Evolutionary conservation across 805 yeast species (phyloP).

Genomic region (Zygotorulaspora danielsina): DNA sequence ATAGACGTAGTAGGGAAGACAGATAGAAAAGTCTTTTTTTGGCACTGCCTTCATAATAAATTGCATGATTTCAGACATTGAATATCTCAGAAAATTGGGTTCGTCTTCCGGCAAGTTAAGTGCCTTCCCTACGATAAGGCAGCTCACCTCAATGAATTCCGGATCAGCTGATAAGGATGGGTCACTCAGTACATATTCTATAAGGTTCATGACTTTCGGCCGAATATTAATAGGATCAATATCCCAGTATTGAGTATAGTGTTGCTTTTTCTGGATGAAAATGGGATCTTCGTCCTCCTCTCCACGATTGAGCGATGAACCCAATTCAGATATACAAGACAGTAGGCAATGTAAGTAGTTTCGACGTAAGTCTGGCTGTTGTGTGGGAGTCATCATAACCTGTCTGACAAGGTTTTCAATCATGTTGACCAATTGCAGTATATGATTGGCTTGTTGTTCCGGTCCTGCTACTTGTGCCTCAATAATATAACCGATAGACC

Average conservation of each 20-base stretch:
- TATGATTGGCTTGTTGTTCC: constrained; percentile 38
- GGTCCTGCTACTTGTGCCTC: constrained; percentile 50
- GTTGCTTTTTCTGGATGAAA: constrained; percentile 19
- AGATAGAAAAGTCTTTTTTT: constrained; percentile 30
- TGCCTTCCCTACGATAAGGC: constrained; percentile 47
- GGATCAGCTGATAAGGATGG: constrained; percentile 40
- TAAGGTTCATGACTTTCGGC: constrained; percentile 39
- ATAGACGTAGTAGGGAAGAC: constrained; percentile 44
- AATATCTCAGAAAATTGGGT: constrained; percentile 31
- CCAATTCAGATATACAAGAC: constrained; percentile 62
- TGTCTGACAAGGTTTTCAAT: constrained; percentile 26
- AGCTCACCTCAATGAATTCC: constrained; percentile 56
- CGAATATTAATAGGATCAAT: constrained; percentile 47
- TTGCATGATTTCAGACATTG: constrained; percentile 28
- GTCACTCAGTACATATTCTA: constrained; percentile 38
- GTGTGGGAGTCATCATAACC: constrained; percentile 8
- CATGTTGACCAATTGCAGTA: constrained; percentile 34
- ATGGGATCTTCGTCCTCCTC: constrained; percentile 39
- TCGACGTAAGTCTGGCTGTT: constrained; percentile 26
- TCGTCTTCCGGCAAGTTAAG: constrained; percentile 28
- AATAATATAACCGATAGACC: constrained; percentile 59
- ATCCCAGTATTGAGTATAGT: constrained; percentile 44
- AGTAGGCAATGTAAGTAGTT: constrained; percentile 55
- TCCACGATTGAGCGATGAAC: constrained; percentile 61
- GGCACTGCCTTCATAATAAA: constrained; percentile 25